phyloP scores from a whole-genome alignment of 116 monocot species.

The Dioscorea cayenensis region DNA sequence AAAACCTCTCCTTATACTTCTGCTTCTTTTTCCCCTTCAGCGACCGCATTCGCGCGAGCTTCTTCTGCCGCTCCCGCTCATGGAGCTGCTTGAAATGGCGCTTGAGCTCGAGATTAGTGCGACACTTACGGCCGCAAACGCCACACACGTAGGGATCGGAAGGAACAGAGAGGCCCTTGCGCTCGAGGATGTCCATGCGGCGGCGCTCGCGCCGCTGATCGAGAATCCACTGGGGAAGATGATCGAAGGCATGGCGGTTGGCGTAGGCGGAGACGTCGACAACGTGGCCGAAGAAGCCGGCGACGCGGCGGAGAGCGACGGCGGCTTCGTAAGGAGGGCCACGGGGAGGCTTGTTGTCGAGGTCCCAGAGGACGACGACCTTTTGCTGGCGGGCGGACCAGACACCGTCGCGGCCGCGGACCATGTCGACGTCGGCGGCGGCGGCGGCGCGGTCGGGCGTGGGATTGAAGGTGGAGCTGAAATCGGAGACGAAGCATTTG shows the following conservation, averaged over 20 bases:
- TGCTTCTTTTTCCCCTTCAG: slow-evolving; percentile 81
- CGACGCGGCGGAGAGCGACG: slow-evolving; percentile 48
- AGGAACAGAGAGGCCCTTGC: slow-evolving; percentile 31
- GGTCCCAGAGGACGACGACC: slow-evolving; percentile 94
- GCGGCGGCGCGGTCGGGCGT: slow-evolving; percentile 17
- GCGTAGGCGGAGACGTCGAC: slow-evolving; percentile 75
- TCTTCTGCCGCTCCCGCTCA: slow-evolving; percentile 88
- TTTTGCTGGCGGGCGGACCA: slow-evolving; percentile 43
- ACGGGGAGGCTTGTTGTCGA: slow-evolving; percentile 98
- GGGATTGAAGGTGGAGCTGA: slow-evolving; percentile 7
- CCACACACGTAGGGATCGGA: slow-evolving; percentile 58
- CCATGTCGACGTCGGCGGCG: slow-evolving; percentile 54
- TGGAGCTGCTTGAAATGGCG: slow-evolving; percentile 84
- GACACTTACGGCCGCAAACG: slow-evolving; percentile 82
- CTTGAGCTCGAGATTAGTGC: slow-evolving; percentile 70
- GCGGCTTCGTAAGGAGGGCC: slow-evolving; percentile 79
- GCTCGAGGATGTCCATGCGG: slow-evolving; percentile 48
- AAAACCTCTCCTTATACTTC: slow-evolving; percentile 49
- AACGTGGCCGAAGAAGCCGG: slow-evolving; percentile 66
- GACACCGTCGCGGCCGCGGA: slow-evolving; percentile 50
- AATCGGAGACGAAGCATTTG: neutral
- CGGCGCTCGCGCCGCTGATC: slow-evolving; percentile 63
- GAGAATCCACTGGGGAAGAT: slow-evolving; percentile 77
- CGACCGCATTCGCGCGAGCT: slow-evolving; percentile 66
- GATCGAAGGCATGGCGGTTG: slow-evolving; percentile 91